These are phyloP conservation scores for Trifolium pratense DNA, from an alignment of 306 rosid genomes.

Conservation along the genomic window DNA sequence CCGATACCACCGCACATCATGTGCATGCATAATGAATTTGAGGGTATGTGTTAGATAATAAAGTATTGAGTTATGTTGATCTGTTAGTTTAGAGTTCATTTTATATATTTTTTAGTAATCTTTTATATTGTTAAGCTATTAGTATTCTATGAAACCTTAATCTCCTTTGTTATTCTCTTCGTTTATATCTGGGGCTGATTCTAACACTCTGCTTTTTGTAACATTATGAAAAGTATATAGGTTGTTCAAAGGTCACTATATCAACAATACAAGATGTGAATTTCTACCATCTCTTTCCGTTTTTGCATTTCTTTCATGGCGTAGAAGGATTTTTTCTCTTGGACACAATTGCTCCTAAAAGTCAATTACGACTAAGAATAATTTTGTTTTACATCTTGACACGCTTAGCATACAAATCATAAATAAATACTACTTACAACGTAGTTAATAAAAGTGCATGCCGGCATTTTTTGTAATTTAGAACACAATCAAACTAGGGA, in stretches of 20 bases:
- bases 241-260: slow-evolving; percentile 32
- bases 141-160: too few species aligned
- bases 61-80: too few species aligned
- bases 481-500: background rate
- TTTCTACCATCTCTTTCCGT: background rate
- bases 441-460: too few species aligned
- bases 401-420: slow-evolving; percentile 42
- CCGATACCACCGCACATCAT: too few species aligned
- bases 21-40: too few species aligned
- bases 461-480: background rate
- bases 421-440: background rate
- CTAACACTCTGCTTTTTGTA: background rate
- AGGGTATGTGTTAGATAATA: too few species aligned
- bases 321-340: slow-evolving; percentile 4
- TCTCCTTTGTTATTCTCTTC: too few species aligned
- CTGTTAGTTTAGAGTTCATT: too few species aligned
- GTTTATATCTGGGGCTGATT: too few species aligned
- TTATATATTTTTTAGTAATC: too few species aligned
- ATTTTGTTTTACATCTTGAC: slow-evolving; percentile 13
- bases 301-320: slow-evolving; percentile 16
- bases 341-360: slow-evolving; percentile 11
- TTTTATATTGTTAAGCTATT: too few species aligned
- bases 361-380: slow-evolving; percentile 30
- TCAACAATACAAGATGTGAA: slow-evolving; percentile 12
- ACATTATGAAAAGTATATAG: background rate